Conservation (phyloP, 768 basidiomycete genomes). For the Butyriboletus loyo region DNA sequence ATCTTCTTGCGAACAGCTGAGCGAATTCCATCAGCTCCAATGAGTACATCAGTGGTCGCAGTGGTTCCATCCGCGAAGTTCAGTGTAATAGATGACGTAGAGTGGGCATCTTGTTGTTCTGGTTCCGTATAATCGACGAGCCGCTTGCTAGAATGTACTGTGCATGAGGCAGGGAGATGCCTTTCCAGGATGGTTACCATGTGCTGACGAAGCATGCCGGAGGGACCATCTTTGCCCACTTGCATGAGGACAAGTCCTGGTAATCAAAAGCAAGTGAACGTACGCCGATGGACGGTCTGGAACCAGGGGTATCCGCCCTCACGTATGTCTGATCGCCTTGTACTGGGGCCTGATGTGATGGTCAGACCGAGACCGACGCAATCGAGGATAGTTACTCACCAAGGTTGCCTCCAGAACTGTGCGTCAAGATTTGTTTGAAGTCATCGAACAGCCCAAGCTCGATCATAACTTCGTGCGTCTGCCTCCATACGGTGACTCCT, state of each 20-base stretch:
- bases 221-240: constrained; percentile 5
- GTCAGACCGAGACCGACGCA: constrained; percentile 14
- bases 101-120: constrained; percentile 22
- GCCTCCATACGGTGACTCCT: constrained; percentile 44
- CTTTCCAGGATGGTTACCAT: constrained; percentile 18
- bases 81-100: constrained; percentile 15
- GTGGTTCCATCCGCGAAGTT: constrained; percentile 14
- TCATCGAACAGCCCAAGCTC: constrained; percentile 41
- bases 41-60: constrained; percentile 38
- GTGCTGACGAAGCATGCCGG: constrained; percentile 21
- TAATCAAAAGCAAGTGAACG: background rate
- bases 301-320: constrained; percentile 32
- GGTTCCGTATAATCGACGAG: constrained; percentile 14
- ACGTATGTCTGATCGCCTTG: constrained; percentile 27
- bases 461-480: constrained; percentile 43
- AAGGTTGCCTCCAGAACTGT: constrained; percentile 5
- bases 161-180: constrained; percentile 18
- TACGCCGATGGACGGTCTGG: constrained; percentile 23
- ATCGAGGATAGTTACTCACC: constrained; percentile 6
- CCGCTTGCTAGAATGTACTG: constrained; percentile 17
- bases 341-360: constrained; percentile 13
- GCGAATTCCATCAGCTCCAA: constrained; percentile 47
- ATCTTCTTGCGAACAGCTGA: constrained; percentile 26
- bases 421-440: constrained; percentile 14
- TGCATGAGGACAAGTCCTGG: background rate